Base-by-base conservation (phyloP, 352 stramenopile genomes). In the Pythium guiyangense region DNA sequence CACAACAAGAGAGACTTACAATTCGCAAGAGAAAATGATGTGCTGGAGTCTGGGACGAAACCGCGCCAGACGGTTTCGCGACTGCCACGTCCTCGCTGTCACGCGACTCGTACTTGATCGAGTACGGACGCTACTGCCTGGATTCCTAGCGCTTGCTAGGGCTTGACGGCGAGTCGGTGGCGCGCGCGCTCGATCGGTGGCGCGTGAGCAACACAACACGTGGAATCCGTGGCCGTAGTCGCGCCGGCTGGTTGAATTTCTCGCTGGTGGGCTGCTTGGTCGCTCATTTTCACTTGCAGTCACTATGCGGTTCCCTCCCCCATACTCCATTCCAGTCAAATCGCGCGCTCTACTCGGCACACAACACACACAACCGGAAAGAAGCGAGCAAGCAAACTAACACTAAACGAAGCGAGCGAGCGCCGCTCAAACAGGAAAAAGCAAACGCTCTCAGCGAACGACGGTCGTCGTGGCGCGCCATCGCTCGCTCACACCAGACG, bases 1-100 rank as follows among this genome's bases (percentile, higher is more conserved):
- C 1, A 44, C 4, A 20, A 20, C 39, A 5, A 22, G 12, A 44
- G 14, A 14, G 39, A 18, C 14, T 5, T 44, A 44, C 39, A 20
- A 44, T 20, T 8, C 5, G 39, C 39, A 44, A 44, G 39, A 20
- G 39, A 1, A n/a, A 44, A 3, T 44, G 39, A 44, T 44, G 39
- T 6, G 39, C 37, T 43, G 12, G 37, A 14, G 17, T 6, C 6
- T 5, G 14, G 31, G 4, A 12, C 31, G n/a, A n/a, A n/a, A n/a
- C n/a, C n/a, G n/a, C n/a, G n/a, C 31, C 31, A 37, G 31, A 6
- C 1, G 31, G 6, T 37, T 37, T 37, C 6, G 8, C 31, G 31
- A 9, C 49, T 59, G 59, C 59, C 59, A 65, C 59, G 59, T 65
- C 59, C 22, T 57, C 48, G 46, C 46, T 47, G 59, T 65, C 59